Evolutionary conservation across 768 basidiomycete genomes (phyloP), one percentile per base, ranked within the genome.

Genomic region (Phaffia australis): DNA sequence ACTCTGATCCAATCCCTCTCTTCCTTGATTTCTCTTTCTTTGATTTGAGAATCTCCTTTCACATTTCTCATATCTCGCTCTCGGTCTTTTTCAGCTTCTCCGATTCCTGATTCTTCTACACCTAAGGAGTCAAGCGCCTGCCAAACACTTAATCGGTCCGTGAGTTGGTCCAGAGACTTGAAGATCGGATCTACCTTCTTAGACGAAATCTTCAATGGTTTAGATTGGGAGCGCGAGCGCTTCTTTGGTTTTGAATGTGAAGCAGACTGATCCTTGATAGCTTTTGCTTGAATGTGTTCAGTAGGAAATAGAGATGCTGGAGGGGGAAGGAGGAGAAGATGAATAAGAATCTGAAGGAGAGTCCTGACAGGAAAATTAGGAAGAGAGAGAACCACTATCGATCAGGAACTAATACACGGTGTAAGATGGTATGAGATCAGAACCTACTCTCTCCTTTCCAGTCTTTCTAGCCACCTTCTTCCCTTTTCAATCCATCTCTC

Each of bases 141-240:
- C 67, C 67, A 69, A 29, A 69, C 47, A 1, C 56, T 52, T 29
- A 69, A 29, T 14, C 67, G 56, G 27, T 69, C 67, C 9, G 67
- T 64, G 16, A 63, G 56, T 23, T 63, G 56, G n/a, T 58, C 61
- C n/a, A 69, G 47, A 11, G 62, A 42, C 27, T 69, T 60, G 21
- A 56, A 62, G 52, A 21, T 55, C 51, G 60, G 42, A 23, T 11
- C 3, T 16, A 21, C 18, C 21, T 16, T n/a, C 15, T 29, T 46
- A n/a, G 19, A 32, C 15, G 5, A 46, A n/a, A 0, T 30, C n/a
- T 5, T 51, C n/a, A 23, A n/a, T 15, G 21, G 15, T 14, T 23
- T 48, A 19, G 35, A 18, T 25, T 27, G 15, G 27, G 60, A 60
- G 0, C 66, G 66, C 48, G 60, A 49, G 3, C 66, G 60, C 50